phyloP scores from a whole-genome alignment of 805 yeast species.

The Metschnikowia baotianmanensis region DNA sequence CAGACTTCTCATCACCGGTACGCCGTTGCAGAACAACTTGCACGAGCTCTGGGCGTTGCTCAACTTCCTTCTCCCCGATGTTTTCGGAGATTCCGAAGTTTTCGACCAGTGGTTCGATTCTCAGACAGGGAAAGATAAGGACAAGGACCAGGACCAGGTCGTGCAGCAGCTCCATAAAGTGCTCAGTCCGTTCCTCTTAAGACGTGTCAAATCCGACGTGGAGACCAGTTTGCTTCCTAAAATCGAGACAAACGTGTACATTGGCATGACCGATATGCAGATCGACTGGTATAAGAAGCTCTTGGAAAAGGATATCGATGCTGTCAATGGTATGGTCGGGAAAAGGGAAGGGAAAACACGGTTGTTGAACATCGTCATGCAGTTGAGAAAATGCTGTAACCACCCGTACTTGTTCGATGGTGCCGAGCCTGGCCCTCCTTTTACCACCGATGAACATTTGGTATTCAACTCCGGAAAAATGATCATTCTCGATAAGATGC shows the following conservation, averaged over 20 bases:
- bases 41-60: slow-evolving; percentile 96
- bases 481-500: slow-evolving; percentile 80
- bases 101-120: slow-evolving; percentile 91
- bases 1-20: slow-evolving; percentile 87
- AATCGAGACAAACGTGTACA: slow-evolving; percentile 83
- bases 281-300: slow-evolving; percentile 85
- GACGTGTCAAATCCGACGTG: slow-evolving; percentile 91
- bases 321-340: slow-evolving; percentile 94
- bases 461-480: slow-evolving; percentile 89
- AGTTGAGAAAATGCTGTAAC: slow-evolving; percentile 91
- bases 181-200: slow-evolving; percentile 78
- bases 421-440: slow-evolving; percentile 99
- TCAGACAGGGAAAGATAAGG: slow-evolving; percentile 33
- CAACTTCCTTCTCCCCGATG: slow-evolving; percentile 89
- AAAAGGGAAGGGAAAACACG: slow-evolving; percentile 92
- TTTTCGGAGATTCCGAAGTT: slow-evolving; percentile 84
- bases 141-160: slow-evolving; percentile 64
- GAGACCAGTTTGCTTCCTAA: slow-evolving; percentile 89
- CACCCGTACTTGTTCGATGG: slow-evolving; percentile 97
- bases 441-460: slow-evolving; percentile 91
- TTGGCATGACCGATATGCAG: slow-evolving; percentile 97
- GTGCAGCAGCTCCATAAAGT: slow-evolving; percentile 88
- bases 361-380: slow-evolving; percentile 92
- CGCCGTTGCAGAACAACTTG: slow-evolving; percentile 90
- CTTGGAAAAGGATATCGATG: slow-evolving; percentile 90